Base-by-base conservation (phyloP, 2,329 filamentous ascomycete genomes). In the Fusarium albosuccineum region DNA sequence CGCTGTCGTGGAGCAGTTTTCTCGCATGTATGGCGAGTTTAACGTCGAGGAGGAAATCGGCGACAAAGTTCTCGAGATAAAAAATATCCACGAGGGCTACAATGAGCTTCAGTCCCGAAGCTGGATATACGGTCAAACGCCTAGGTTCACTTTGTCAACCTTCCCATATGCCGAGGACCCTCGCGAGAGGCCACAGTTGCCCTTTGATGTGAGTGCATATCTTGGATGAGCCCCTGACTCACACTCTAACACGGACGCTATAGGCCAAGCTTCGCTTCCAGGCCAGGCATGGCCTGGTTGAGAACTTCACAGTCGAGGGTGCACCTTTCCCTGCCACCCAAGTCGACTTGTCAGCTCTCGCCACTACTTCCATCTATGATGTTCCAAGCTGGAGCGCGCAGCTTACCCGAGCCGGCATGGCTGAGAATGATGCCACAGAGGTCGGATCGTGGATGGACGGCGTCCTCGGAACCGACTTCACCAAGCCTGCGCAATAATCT, bases 81-180 rank as follows among this genome's bases (percentile, higher is more conserved):
- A 82, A 3, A 73, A 75, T 67, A 85, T 97, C 9, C 61, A 58
- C n/a, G 68, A 70, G 22, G 77, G 77, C 2, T 76, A 76, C 34
- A 64, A 70, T 6, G 77, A 79, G 63, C 49, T 71, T 37, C 67
- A 89, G 85, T 90, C 89, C 0, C 78, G 81, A 4, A 86, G 89
- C 10, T 97, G 94, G 93, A 91, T 91, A 60, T 97, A 91, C 78
- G 87, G 87, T 3, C 94, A 97, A 79, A 97, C 94, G 2, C 94
- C 94, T 1, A 90, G 90, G 57, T 97, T 97, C 76, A 88, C 86
- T 8, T 89, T 95, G 69, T 88, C 87, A 4, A 89, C 86, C 4
- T 81, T 86, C 76, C 79, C 90, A 37, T 85, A 84, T 64, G 82
- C 88, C 66, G 82, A 88, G 41, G 83, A 91, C 78, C 81, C 87